Evolutionary conservation across 2,329 filamentous ascomycete species (phyloP).

Genomic region (Aspergillus neotritici): DNA sequence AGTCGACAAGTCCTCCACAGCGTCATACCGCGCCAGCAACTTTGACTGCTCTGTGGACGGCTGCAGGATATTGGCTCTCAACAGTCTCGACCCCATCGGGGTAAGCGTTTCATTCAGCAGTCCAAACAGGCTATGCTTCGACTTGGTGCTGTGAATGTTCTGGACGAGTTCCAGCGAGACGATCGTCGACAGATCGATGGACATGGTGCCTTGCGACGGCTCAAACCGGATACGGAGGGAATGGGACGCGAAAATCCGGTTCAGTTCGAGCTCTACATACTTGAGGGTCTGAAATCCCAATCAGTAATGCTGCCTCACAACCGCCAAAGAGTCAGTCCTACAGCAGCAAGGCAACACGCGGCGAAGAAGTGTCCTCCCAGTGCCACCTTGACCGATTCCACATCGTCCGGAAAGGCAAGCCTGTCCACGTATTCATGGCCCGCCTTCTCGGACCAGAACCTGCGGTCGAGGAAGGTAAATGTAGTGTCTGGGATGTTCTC

Average conservation of each 20-base stretch:
- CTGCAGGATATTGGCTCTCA: slow-evolving; percentile 82
- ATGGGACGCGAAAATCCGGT: slow-evolving; percentile 65
- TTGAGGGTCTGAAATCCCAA: slow-evolving; percentile 63
- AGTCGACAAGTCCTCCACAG: slow-evolving; percentile 71
- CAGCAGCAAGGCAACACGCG: slow-evolving; percentile 77
- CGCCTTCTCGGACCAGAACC: slow-evolving; percentile 73
- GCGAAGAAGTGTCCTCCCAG: slow-evolving; percentile 81
- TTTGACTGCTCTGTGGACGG: slow-evolving; percentile 69
- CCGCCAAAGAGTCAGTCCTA: slow-evolving; percentile 39
- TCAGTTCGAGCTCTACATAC: slow-evolving; percentile 67
- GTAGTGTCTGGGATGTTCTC: slow-evolving; percentile 61
- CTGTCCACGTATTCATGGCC: slow-evolving; percentile 73
- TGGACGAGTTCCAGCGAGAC: slow-evolving; percentile 84
- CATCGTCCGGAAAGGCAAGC: slow-evolving; percentile 72
- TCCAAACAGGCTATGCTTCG: slow-evolving; percentile 76
- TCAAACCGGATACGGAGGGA: slow-evolving; percentile 82
- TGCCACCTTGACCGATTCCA: slow-evolving; percentile 73
- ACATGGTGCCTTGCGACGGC: slow-evolving; percentile 86
- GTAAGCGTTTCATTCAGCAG: slow-evolving; percentile 79
- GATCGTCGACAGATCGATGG: slow-evolving; percentile 87
- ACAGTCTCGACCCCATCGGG: slow-evolving; percentile 78
- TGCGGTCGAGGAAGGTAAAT: slow-evolving; percentile 64
- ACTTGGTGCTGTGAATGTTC: slow-evolving; percentile 71
- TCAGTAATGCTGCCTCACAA: slow-evolving; percentile 9
- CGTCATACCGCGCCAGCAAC: slow-evolving; percentile 69